phyloP scores from a whole-genome alignment of 176 grass and related monocot genomes.

The Oryza longistaminata region DNA sequence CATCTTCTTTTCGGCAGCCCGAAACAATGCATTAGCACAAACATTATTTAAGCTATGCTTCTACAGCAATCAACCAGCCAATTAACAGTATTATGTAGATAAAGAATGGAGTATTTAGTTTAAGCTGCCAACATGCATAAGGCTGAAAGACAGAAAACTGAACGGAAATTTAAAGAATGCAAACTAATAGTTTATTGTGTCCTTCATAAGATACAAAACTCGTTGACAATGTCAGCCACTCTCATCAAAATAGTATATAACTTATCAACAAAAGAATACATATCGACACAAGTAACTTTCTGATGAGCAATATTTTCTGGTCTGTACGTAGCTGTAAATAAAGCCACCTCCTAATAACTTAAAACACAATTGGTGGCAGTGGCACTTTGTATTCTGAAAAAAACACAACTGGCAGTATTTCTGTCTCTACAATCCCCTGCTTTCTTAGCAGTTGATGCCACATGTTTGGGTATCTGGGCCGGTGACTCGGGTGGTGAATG shows the following conservation, averaged over 20 bases:
- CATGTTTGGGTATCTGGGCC: constrained; percentile 76
- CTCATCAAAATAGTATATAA: constrained; percentile 54
- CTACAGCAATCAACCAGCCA: neutral
- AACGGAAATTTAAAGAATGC: constrained; percentile 19
- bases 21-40: neutral
- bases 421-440: constrained; percentile 45
- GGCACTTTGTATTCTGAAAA: constrained; percentile 38
- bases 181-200: constrained; percentile 41
- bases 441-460: constrained; percentile 88
- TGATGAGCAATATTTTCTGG: constrained; percentile 40
- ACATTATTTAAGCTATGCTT: neutral
- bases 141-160: neutral
- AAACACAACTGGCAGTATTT: constrained; percentile 12
- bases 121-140: neutral
- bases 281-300: constrained; percentile 59
- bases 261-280: constrained; percentile 66
- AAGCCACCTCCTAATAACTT: constrained; percentile 20
- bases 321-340: constrained; percentile 48
- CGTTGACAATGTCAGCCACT: constrained; percentile 36
- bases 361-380: constrained; percentile 24
- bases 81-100: neutral
- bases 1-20: neutral
- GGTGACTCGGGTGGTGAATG: constrained; percentile 82
- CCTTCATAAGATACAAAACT: constrained; percentile 54
- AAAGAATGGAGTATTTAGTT: neutral